Base-by-base conservation (phyloP, 2,329 filamentous ascomycete genomes). In the Talaromyces sp. region DNA sequence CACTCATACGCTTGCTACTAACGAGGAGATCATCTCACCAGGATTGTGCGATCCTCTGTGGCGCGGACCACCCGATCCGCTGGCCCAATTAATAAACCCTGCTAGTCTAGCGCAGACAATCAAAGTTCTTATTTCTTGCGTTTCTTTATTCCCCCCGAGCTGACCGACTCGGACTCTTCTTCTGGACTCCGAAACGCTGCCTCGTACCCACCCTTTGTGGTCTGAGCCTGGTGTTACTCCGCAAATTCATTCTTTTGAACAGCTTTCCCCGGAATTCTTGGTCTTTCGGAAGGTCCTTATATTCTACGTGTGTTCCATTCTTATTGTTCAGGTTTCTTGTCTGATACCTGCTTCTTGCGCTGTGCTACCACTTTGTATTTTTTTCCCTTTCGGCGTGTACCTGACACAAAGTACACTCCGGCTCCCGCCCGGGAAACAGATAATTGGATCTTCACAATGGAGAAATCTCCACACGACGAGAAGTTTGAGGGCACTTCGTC, bases 401-500 rank as follows among this genome's bases (percentile, higher is more conserved):
- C 52, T 14, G 52, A 37, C 37, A 35, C 27, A 35, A 37, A 56
- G 10, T 16, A 24, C 56, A 33, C 22, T 9, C 48, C 14, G 14
- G 22, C 27, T 45, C 2, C 27, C 56, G 56, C 14, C 22, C 37
- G 31, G 8, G 19, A 48, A 37, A 31, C 6, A 31, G 4, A n/a
- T 3, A n/a, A 31, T 0, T 31, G 45, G 39, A 14, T 39, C 22
- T 41, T 45, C 37, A 3, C 37, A 19, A 59, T 59, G 56, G 56
- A 45, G 14, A 45, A 43, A 45, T 59, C 56, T 41, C 33, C 67
- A 22, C 66, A 33, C 9, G 64, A 65, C 5, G 63, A 71, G 56
- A 68, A 72, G 43, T 16, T 71, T 22, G 73, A 75, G 50, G 67
- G 72, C 45, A 58, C 65, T 16, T 64, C 57, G 13, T 64, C 70